Evolutionary conservation across 1,284 basidiomycete species (phyloP).

Genomic region (Tremellales sp.): DNA sequence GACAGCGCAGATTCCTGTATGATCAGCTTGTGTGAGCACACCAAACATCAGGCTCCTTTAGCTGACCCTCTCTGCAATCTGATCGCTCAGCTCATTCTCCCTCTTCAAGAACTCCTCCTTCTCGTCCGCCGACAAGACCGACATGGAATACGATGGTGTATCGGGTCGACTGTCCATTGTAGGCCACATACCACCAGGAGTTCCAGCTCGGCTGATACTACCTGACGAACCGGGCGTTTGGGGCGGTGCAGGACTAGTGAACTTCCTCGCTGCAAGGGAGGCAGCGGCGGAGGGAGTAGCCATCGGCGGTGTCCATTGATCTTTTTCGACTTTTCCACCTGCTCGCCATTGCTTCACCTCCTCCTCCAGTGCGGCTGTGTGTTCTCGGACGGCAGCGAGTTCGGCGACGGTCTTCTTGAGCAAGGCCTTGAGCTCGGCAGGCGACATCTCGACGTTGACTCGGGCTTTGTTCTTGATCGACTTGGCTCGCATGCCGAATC

Average conservation of each 20-base stretch:
- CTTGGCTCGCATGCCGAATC: conserved; percentile 98
- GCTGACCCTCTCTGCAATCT: conserved; percentile 72
- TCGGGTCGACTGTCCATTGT: conserved; percentile 34
- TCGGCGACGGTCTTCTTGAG: conserved; percentile 87
- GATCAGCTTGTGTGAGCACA: background rate
- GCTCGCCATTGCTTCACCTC: conserved; percentile 88
- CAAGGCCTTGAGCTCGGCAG: conserved; percentile 88
- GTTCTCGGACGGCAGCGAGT: conserved; percentile 76
- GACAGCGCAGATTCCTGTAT: conserved; percentile 71
- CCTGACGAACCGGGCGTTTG: conserved; percentile 55
- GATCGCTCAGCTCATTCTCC: conserved; percentile 95
- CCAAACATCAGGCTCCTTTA: background rate
- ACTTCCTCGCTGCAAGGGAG: conserved; percentile 40
- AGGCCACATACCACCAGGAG: conserved; percentile 58
- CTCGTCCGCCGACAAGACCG: conserved; percentile 90
- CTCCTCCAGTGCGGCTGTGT: conserved; percentile 83
- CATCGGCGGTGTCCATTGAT: conserved; percentile 64
- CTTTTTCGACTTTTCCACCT: conserved; percentile 79
- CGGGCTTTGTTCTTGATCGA: conserved; percentile 99
- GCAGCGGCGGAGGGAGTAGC: conserved; percentile 49
- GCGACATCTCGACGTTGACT: conserved; percentile 96
- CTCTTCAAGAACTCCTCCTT: conserved; percentile 92
- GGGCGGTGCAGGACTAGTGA: conserved; percentile 60
- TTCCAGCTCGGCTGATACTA: conserved; percentile 57
- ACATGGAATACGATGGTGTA: conserved; percentile 54